Conservation (phyloP, 768 basidiomycete species). For the Hypholoma fasciculare region DNA sequence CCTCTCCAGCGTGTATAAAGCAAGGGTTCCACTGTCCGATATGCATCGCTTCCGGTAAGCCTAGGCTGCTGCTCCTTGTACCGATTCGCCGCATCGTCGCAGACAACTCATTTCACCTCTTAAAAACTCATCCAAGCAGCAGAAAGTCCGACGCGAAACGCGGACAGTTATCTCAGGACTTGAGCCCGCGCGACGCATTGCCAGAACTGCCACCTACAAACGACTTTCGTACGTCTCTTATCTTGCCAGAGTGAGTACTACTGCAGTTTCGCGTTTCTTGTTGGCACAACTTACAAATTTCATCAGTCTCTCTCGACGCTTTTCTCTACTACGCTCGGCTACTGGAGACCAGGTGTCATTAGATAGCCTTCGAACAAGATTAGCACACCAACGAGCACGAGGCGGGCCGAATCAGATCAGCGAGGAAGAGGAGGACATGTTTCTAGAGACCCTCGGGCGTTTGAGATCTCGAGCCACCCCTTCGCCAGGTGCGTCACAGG, state of each 20-base stretch:
- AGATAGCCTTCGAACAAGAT: slow-evolving; percentile 56
- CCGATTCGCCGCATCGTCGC: slow-evolving; percentile 17
- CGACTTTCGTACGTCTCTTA: slow-evolving; percentile 86
- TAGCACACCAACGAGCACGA: slow-evolving; percentile 76
- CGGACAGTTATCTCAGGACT: slow-evolving; percentile 31
- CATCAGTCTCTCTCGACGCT: slow-evolving; percentile 73
- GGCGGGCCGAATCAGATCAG: slow-evolving; percentile 69
- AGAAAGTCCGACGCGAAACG: slow-evolving; percentile 78
- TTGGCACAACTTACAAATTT: slow-evolving; percentile 7
- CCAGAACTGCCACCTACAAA: slow-evolving; percentile 65
- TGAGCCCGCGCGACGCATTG: slow-evolving; percentile 37
- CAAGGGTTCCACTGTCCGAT: slow-evolving; percentile 43
- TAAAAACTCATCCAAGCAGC: slow-evolving; percentile 37
- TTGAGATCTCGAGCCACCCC: slow-evolving; percentile 35
- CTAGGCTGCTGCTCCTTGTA: slow-evolving; percentile 18
- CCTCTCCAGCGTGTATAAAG: slow-evolving; percentile 65
- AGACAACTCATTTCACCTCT: slow-evolving; percentile 22
- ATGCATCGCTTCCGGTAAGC: slow-evolving; percentile 88
- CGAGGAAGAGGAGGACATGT: slow-evolving; percentile 85
- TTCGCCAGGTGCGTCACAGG: slow-evolving; percentile 32
- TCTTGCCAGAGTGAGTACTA: slow-evolving; percentile 71
- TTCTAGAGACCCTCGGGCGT: slow-evolving; percentile 68
- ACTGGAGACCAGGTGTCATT: slow-evolving; percentile 66
- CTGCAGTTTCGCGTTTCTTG: slow-evolving; percentile 11
- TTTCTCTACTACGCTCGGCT: slow-evolving; percentile 73